Conservation (phyloP, 2,329 filamentous ascomycete species). For the Penicillium paneum region DNA sequence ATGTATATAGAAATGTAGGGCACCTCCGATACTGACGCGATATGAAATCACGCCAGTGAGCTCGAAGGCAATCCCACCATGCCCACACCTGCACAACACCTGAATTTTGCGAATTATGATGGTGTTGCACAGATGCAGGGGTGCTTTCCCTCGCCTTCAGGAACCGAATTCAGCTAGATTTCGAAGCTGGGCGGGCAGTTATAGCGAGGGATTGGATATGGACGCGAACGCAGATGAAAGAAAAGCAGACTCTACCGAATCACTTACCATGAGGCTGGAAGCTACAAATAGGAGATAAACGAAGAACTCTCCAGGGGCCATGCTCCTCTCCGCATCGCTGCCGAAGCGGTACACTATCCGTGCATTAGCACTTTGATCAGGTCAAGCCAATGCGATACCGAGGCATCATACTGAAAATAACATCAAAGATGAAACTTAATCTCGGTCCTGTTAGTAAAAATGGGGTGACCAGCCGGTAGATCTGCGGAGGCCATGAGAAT, state of each 20-base stretch:
- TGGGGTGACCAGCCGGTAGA: constrained; percentile 58
- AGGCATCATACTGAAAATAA: constrained; percentile 61
- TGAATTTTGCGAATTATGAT: constrained; percentile 57
- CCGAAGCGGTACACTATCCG: constrained; percentile 69
- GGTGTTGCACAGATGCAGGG: constrained; percentile 60
- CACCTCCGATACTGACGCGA: constrained; percentile 62
- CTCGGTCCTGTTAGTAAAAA: constrained; percentile 58
- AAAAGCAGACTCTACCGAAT: constrained; percentile 16
- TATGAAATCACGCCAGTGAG: constrained; percentile 55
- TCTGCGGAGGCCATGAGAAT: constrained; percentile 57
- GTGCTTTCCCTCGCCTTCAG: constrained; percentile 79
- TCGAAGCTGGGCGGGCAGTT: constrained; percentile 73
- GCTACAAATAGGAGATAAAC: constrained; percentile 75
- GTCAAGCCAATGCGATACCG: constrained; percentile 13
- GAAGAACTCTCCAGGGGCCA: constrained; percentile 73
- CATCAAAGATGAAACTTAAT: constrained; percentile 64
- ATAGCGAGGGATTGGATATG: constrained; percentile 55
- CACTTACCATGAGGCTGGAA: constrained; percentile 73
- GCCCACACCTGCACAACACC: constrained; percentile 64
- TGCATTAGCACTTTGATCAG: constrained; percentile 32
- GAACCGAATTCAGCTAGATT: constrained; percentile 72
- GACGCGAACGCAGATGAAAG: constrained; percentile 19
- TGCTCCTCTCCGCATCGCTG: constrained; percentile 68
- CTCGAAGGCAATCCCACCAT: constrained; percentile 74
- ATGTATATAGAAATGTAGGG: constrained; percentile 56